A percentile compares a stretch with the other conserved stretches of the same genome.
Conservation (phyloP, 176 grass and related monocot species). For the Pontederia paniculata region DNA sequence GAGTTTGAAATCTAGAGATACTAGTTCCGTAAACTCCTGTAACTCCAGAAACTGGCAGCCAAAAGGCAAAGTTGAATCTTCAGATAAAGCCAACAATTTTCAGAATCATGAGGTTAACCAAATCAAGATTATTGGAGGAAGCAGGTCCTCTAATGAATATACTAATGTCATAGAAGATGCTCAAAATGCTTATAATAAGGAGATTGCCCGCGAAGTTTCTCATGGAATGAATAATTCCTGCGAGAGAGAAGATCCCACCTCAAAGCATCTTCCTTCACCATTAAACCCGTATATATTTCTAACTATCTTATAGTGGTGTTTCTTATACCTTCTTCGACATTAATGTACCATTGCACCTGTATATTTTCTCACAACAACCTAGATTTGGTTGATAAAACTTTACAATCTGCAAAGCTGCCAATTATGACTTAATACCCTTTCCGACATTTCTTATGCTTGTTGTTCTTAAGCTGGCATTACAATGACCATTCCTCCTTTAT, state of each 20-base stretch:
- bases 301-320: neutral
- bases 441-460: too few species aligned
- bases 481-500: too few species aligned
- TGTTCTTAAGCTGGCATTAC: too few species aligned
- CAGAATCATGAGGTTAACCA: constrained; percentile 7
- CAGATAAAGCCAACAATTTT: neutral
- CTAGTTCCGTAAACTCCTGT: constrained; percentile 37
- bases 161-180: constrained; percentile 34
- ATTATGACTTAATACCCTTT: too few species aligned
- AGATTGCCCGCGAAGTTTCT: constrained; percentile 3
- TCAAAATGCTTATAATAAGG: constrained; percentile 14
- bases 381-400: too few species aligned
- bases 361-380: too few species aligned
- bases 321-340: too few species aligned
- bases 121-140: constrained; percentile 32
- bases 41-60: constrained; percentile 20
- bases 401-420: too few species aligned
- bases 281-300: constrained; percentile 28
- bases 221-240: constrained; percentile 21
- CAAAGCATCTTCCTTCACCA: constrained; percentile 30
- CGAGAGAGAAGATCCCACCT: constrained; percentile 25
- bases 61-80: constrained; percentile 15
- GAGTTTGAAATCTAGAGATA: constrained; percentile 45
- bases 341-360: too few species aligned
- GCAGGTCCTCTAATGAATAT: constrained; percentile 25